A percentile compares a stretch with the other conserved stretches of the same genome.
Evolutionary conservation across 495 filamentous ascomycete genomes (phyloP).

Genomic region (Sporormia fimetaria): DNA sequence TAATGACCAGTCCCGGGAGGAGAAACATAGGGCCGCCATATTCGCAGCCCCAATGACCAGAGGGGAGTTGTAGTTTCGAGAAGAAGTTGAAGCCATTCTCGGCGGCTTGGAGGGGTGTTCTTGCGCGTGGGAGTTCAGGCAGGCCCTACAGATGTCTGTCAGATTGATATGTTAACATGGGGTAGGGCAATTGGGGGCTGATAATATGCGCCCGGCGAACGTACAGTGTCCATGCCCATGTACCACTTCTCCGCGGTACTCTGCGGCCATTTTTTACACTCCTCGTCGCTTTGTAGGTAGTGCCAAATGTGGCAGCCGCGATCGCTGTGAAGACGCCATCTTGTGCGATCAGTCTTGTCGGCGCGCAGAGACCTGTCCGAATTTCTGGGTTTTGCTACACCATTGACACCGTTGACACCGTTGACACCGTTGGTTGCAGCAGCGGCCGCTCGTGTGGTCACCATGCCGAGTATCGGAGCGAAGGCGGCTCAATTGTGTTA

Average conservation of each 20-base stretch:
- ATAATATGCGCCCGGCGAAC: not conserved
- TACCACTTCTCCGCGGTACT: slow-evolving; percentile 72
- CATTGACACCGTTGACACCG: not conserved
- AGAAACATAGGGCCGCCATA: slow-evolving; percentile 90
- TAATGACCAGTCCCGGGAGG: slow-evolving; percentile 69
- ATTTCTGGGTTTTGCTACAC: not conserved
- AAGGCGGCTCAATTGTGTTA: too few species aligned
- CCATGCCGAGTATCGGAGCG: too few species aligned
- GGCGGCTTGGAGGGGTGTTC: slow-evolving; percentile 62
- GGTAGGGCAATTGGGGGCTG: not conserved
- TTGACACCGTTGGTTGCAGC: too few species aligned
- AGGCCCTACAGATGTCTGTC: slow-evolving; percentile 51
- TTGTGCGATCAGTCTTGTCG: slow-evolving; percentile 55
- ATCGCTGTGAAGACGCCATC: slow-evolving; percentile 80
- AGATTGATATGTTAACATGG: not conserved
- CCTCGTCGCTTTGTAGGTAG: slow-evolving; percentile 72
- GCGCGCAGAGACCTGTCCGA: not conserved
- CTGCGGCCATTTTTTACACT: slow-evolving; percentile 71
- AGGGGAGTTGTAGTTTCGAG: slow-evolving; percentile 73
- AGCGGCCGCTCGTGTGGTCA: too few species aligned
- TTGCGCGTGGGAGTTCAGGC: slow-evolving; percentile 56
- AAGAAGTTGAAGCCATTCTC: slow-evolving; percentile 83
- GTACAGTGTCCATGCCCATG: slow-evolving; percentile 59
- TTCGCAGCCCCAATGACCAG: slow-evolving; percentile 93
- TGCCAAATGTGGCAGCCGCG: slow-evolving; percentile 84